Base-by-base conservation (phyloP, 495 filamentous ascomycete species). In the Podospora pseudopauciseta region DNA sequence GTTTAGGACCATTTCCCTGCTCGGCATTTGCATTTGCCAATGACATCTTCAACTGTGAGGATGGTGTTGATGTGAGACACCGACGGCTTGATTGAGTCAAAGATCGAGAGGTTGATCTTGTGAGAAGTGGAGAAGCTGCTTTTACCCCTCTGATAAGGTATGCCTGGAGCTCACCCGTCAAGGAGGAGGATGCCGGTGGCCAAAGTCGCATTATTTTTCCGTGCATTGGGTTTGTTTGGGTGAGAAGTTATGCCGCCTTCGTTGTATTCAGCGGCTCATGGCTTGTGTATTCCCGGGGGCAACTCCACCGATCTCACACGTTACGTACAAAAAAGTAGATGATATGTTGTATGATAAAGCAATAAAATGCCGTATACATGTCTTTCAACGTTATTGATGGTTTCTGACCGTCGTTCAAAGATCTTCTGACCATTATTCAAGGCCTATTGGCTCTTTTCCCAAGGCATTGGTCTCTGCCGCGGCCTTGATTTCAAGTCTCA, bases 1-100 rank as follows among this genome's bases (percentile, higher is more conserved):
- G 68, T 57, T 9, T 49, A 1, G 69, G 67, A 18, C 26, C 19
- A n/a, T 18, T 32, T 19, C 49, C 26, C 23, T 27, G 53, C 4
- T 15, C 53, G 23, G 20, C 55, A 4, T 53, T 64, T 56, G 32
- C 66, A 20, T n/a, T 60, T 56, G 49, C 44, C 6, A 32, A n/a
- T 1, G 65, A 34, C 55, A 68, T 61, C 19, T 20, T 68, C 3
- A 61, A 67, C 11, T 11, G 34, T 20, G 59, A 28, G 26, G 20
- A 18, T 18, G 27, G 19, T 61, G 26, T 26, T 23, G 26, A 18
- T 26, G 19, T 27, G 13, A 30, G 59, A 61, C 6, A 58, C 18
- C 23, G 56, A 28, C 30, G 59, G n/a, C 28, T 23, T 34, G 61
- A 32, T 34, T 18, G 32, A 32, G 4, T 39, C n/a, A 19, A 18